Conservation (phyloP, 768 basidiomycete genomes). For the Tricholoma flavovirens region DNA sequence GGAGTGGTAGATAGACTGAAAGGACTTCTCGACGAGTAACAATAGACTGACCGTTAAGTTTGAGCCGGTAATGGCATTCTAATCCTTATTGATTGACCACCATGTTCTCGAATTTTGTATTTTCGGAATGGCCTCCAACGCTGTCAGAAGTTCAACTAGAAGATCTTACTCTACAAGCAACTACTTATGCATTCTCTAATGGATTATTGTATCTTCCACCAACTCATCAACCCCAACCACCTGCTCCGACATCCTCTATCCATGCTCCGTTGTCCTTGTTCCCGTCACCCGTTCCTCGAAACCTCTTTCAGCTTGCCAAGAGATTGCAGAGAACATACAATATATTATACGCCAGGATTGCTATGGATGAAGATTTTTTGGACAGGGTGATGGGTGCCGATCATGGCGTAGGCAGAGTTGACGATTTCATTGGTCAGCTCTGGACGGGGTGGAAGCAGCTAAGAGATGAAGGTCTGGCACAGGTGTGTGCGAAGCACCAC, state of each 20-base stretch:
- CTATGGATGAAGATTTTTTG: constrained; percentile 73
- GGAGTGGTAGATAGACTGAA: constrained; percentile 11
- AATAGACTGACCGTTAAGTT: no score
- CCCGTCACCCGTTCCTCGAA: constrained; percentile 80
- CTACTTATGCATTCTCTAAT: constrained; percentile 80
- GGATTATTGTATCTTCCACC: constrained; percentile 80
- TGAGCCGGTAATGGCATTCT: no score
- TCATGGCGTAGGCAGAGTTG: constrained; percentile 71
- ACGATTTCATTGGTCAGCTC: constrained; percentile 79
- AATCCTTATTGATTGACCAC: no score
- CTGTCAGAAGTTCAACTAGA: constrained; percentile 54
- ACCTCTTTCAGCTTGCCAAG: constrained; percentile 59
- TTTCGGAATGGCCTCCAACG: constrained; percentile 69
- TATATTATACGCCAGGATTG: constrained; percentile 76
- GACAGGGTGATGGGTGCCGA: constrained; percentile 81
- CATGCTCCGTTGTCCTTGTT: constrained; percentile 88
- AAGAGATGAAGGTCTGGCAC: constrained; percentile 52
- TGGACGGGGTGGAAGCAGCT: constrained; percentile 85
- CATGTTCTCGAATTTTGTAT: constrained; percentile 34
- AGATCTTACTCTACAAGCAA: constrained; percentile 57
- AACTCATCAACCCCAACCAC: constrained; percentile 37
- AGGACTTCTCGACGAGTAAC: constrained; percentile 7
- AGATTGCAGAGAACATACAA: constrained; percentile 77
- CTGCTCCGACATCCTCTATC: constrained; percentile 63
- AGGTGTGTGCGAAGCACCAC: constrained; percentile 26